Percentiles rank a stretch among this genome's conserved stretches.
Conservation (phyloP, 257 asterid genomes). For the Voacanga thouarsii region DNA sequence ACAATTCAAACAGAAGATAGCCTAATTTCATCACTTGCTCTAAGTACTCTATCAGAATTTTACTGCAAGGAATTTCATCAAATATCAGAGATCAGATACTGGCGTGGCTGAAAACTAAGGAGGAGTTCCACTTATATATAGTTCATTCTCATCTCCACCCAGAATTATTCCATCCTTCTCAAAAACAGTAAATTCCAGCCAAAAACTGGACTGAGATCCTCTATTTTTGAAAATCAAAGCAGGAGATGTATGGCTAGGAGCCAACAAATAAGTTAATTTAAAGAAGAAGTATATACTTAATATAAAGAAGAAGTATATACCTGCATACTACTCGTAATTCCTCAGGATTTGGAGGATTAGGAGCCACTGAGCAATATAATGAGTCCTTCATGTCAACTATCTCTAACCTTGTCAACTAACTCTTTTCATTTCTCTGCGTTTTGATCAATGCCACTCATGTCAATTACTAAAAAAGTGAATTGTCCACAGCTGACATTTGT, state of each 20-base stretch:
- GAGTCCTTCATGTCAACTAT: constrained; percentile 55
- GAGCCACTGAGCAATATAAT: constrained; percentile 17
- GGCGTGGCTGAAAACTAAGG: too few relatives aligned
- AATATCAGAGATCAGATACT: too few relatives aligned
- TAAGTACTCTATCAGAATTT: not conserved
- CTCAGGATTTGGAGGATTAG: constrained; percentile 41
- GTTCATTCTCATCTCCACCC: too few relatives aligned
- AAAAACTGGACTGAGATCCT: too few relatives aligned
- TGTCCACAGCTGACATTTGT: not conserved
- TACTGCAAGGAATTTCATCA: not conserved
- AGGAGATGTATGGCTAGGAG: too few relatives aligned
- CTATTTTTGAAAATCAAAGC: too few relatives aligned
- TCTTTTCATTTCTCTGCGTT: constrained; percentile 1
- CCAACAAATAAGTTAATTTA: too few relatives aligned
- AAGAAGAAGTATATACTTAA: too few relatives aligned
- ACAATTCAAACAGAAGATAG: not conserved
- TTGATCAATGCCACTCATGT: constrained; percentile 5
- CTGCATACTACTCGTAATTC: constrained; percentile 56
- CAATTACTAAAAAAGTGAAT: constrained; percentile 14
- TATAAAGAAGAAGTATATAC: too few relatives aligned
- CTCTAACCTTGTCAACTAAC: constrained; percentile 19
- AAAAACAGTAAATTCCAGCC: too few relatives aligned
- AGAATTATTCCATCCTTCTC: too few relatives aligned
- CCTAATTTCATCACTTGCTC: constrained; percentile 5
- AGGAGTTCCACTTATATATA: too few relatives aligned